Conservation (phyloP, 2,329 filamentous ascomycete genomes). For the Diplodia intermedia region DNA sequence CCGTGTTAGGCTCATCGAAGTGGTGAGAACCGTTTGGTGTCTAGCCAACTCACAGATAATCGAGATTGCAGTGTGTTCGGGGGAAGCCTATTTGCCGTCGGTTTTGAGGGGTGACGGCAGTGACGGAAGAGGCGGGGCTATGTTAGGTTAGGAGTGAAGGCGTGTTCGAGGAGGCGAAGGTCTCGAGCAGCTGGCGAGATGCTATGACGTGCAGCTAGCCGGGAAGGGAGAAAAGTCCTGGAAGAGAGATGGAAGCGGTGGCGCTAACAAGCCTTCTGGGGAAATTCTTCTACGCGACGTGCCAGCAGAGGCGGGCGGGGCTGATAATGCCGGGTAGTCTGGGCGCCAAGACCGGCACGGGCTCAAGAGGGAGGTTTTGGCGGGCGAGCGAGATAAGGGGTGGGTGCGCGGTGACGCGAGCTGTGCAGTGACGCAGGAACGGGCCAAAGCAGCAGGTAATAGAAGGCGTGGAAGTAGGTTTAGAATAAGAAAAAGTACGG, state of each 20-base stretch:
- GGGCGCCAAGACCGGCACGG: conserved; percentile 4
- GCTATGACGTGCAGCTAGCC: conserved; percentile 5
- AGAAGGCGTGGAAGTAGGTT: background rate
- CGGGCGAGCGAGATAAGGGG: conserved; percentile 2
- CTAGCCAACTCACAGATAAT: background rate
- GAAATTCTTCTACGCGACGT: conserved; percentile 26
- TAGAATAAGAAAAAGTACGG: background rate
- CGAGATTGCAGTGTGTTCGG: conserved; percentile 14
- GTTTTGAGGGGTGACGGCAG: background rate
- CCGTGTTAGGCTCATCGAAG: conserved; percentile 10
- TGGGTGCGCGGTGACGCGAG: conserved; percentile 11
- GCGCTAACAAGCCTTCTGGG: conserved; percentile 28
- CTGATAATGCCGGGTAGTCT: conserved; percentile 20
- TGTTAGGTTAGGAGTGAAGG: background rate
- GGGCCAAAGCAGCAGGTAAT: conserved; percentile 14
- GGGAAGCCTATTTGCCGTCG: background rate
- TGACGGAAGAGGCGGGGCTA: background rate
- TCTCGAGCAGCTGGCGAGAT: background rate
- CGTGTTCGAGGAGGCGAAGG: conserved; percentile 17
- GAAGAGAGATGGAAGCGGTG: background rate
- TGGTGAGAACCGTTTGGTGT: background rate
- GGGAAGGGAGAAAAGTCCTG: conserved; percentile 3
- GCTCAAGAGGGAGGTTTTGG: background rate
- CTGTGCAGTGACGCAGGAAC: conserved; percentile 22
- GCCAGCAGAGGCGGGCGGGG: conserved; percentile 14